Evolutionary conservation across 768 basidiomycete genomes (phyloP).

Genomic region (Macrolepiota dolichaula): DNA sequence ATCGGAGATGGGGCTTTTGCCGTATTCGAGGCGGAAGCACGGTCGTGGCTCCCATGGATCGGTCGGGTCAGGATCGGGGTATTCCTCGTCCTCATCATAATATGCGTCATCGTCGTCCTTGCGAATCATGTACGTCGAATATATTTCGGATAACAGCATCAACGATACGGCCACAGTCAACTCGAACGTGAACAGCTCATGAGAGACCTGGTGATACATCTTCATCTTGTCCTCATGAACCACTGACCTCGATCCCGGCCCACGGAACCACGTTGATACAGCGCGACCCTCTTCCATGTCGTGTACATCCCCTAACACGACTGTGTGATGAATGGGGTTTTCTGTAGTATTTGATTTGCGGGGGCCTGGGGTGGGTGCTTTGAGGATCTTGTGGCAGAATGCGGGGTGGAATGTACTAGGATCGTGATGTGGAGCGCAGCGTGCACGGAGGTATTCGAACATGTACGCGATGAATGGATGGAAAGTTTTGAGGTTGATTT

Average conservation of each 20-base stretch:
- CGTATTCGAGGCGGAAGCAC: slow-evolving; percentile 32
- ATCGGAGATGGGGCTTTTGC: slow-evolving; percentile 37
- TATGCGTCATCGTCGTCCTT: neutral
- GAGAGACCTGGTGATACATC: slow-evolving; percentile 23
- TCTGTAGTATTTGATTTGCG: slow-evolving; percentile 18
- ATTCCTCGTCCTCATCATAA: neutral
- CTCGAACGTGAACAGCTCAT: slow-evolving; percentile 31
- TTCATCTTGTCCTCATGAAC: slow-evolving; percentile 18
- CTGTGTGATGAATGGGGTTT: slow-evolving; percentile 12
- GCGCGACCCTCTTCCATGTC: neutral
- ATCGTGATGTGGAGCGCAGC: slow-evolving; percentile 10
- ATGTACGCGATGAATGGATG: slow-evolving; percentile 30
- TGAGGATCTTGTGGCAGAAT: slow-evolving; percentile 12
- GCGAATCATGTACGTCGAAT: slow-evolving; percentile 29
- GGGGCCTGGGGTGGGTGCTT: slow-evolving; percentile 5
- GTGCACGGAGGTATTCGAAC: slow-evolving; percentile 17
- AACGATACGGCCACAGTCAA: slow-evolving; percentile 29
- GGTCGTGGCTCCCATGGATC: neutral
- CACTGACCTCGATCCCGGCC: slow-evolving; percentile 11
- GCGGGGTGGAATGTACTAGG: slow-evolving; percentile 10
- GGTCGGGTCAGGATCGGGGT: neutral
- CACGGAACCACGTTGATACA: neutral
- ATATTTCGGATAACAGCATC: slow-evolving; percentile 34
- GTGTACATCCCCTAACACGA: neutral
- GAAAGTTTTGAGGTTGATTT: slow-evolving; percentile 28